A percentile compares a stretch with the other conserved stretches of the same genome.
Evolutionary conservation across 2,329 filamentous ascomycete species (phyloP).

Genomic region (Cordyceps pruinosa): DNA sequence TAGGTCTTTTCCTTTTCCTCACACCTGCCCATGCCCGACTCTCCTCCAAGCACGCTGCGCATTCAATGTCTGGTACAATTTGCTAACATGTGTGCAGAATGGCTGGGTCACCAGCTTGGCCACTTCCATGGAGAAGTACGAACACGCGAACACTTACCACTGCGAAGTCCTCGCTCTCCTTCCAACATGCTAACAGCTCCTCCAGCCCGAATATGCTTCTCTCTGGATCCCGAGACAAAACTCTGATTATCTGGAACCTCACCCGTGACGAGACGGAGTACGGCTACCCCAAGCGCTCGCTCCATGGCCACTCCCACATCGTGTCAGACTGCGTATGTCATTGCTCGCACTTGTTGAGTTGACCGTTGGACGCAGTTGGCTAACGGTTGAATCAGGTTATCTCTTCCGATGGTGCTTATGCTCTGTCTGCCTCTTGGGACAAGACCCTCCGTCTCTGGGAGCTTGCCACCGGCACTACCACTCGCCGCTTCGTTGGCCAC

Average conservation of each 20-base stretch:
- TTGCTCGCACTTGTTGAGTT: conserved; percentile 7
- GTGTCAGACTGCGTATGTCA: conserved; percentile 97
- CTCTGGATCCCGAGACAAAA: conserved; percentile 95
- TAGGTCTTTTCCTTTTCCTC: conserved; percentile 38
- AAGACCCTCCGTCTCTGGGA: conserved; percentile 99
- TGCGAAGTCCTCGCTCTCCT: not conserved
- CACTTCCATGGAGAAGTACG: conserved; percentile 97
- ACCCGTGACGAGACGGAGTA: conserved; percentile 97
- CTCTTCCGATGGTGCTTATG: conserved; percentile 98
- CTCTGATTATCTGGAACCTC: conserved; percentile 99
- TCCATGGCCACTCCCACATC: conserved; percentile 99
- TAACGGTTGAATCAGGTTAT: conserved; percentile 62
- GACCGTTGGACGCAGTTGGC: conserved; percentile 17
- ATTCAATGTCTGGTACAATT: not conserved
- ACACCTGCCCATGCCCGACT: conserved; percentile 20
- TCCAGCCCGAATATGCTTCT: conserved; percentile 97
- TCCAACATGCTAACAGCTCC: conserved; percentile 17
- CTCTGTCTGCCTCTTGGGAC: conserved; percentile 98
- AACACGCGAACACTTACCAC: conserved; percentile 14
- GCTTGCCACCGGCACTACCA: conserved; percentile 94
- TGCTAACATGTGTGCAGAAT: conserved; percentile 45
- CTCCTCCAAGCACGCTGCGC: not conserved
- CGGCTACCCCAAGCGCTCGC: conserved; percentile 98
- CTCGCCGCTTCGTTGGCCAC: conserved; percentile 97
- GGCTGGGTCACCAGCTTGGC: conserved; percentile 99